Evolutionary conservation across 2,329 filamentous ascomycete species (phyloP).

Genomic region (Beauveria scarabaeidicola): DNA sequence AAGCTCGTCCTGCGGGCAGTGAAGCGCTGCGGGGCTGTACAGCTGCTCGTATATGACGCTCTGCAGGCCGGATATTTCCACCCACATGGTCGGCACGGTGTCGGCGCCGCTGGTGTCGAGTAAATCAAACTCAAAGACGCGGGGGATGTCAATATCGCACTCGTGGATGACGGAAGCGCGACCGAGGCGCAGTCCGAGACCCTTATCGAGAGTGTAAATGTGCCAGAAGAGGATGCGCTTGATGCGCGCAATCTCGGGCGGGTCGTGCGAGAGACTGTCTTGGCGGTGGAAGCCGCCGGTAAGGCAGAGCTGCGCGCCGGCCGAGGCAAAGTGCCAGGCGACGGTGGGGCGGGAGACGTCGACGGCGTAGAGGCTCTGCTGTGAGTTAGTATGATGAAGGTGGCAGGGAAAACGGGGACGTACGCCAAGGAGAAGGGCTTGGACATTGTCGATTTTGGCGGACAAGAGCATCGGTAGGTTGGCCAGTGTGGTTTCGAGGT

Average conservation of each 20-base stretch:
- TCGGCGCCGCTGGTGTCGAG: constrained; percentile 21
- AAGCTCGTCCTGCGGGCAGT: constrained; percentile 30
- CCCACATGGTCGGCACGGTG: constrained; percentile 43
- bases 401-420: constrained; percentile 16
- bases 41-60: constrained; percentile 49
- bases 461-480: constrained; percentile 49
- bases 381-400: constrained; percentile 8
- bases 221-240: constrained; percentile 41
- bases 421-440: constrained; percentile 52
- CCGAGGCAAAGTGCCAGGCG: constrained; percentile 54
- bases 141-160: constrained; percentile 47
- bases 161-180: constrained; percentile 50
- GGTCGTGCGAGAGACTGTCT: constrained; percentile 25
- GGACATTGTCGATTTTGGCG: constrained; percentile 44
- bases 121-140: constrained; percentile 35
- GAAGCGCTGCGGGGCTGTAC: constrained; percentile 40
- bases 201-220: constrained; percentile 49
- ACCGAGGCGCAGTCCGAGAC: constrained; percentile 50
- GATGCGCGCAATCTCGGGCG: constrained; percentile 24
- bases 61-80: constrained; percentile 46
- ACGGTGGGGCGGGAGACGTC: constrained; percentile 54
- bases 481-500: constrained; percentile 41
- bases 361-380: constrained; percentile 51
- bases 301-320: constrained; percentile 52
- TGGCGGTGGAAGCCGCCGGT: constrained; percentile 52